Conservation (phyloP, 2,329 filamentous ascomycete species). For the Ambrosiella xylebori region DNA sequence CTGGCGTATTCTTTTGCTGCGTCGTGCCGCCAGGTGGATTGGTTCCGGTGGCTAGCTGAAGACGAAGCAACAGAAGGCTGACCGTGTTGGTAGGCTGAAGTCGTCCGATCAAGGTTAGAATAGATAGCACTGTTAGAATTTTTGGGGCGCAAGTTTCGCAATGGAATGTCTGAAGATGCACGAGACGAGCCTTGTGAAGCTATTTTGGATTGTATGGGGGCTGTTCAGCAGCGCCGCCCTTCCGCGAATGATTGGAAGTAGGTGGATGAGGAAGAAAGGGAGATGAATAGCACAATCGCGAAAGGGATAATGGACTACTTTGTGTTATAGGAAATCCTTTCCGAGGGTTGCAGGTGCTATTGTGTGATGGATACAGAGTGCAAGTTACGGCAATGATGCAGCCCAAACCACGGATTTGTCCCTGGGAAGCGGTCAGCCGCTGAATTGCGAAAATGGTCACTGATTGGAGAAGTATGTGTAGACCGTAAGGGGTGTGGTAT, state of each 20-base stretch:
- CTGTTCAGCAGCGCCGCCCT: conserved; percentile 62
- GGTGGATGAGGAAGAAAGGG: conserved; percentile 16
- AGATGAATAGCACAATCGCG: neutral
- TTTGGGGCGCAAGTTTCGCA: conserved; percentile 47
- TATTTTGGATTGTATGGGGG: conserved; percentile 71
- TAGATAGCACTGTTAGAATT: neutral
- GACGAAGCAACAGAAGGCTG: conserved; percentile 19
- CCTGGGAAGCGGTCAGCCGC: neutral
- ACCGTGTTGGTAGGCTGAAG: conserved; percentile 24
- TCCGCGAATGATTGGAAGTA: conserved; percentile 27
- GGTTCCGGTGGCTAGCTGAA: conserved; percentile 3
- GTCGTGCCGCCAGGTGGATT: conserved; percentile 5
- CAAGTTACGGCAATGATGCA: conserved; percentile 16
- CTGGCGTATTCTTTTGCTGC: neutral
- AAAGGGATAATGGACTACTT: conserved; percentile 17
- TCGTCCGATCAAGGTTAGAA: neutral
- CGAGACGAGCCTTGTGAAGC: conserved; percentile 50
- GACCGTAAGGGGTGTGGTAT: neutral
- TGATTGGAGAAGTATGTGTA: neutral
- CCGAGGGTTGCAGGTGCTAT: neutral
- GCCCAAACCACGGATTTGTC: conserved; percentile 14
- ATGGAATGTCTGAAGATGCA: conserved; percentile 70
- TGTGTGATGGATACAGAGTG: neutral
- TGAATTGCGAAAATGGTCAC: neutral
- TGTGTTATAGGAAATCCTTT: conserved; percentile 13